These are phyloP conservation scores for Russula dissimulans DNA, from an alignment of 768 basidiomycete genomes.

Conservation along the genomic window DNA sequence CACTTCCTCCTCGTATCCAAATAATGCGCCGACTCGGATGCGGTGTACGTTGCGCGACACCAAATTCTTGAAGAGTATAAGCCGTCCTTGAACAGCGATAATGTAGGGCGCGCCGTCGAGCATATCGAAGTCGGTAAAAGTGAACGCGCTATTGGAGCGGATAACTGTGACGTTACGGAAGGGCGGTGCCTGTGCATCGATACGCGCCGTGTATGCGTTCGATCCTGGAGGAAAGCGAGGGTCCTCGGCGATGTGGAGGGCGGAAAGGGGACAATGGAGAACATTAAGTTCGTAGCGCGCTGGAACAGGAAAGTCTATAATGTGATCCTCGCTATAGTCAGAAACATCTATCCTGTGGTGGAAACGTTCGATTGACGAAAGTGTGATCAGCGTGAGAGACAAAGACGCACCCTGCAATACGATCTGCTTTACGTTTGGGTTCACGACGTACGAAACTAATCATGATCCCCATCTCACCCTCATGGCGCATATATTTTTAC, in stretches of 20 bases:
- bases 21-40: conserved; percentile 11
- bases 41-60: conserved; percentile 1
- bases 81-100: conserved; percentile 5
- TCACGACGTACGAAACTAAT: conserved; percentile 16
- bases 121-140: conserved; percentile 11
- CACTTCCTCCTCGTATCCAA: conserved; percentile 14
- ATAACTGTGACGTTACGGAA: conserved; percentile 8
- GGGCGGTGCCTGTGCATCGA: conserved; percentile 1
- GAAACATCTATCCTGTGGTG: conserved; percentile 14
- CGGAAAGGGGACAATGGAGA: conserved; percentile 14
- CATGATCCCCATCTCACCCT: conserved; percentile 13
- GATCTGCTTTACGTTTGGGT: conserved; percentile 6
- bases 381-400: background rate
- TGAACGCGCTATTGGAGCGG: conserved; percentile 13
- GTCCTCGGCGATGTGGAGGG: conserved; percentile 14
- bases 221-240: conserved; percentile 17
- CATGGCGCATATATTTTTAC: conserved; percentile 15
- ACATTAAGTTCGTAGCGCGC: conserved; percentile 16
- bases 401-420: conserved; percentile 6
- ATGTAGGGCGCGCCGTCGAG: conserved; percentile 9
- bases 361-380: background rate
- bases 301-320: conserved; percentile 15
- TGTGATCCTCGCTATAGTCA: conserved; percentile 12
- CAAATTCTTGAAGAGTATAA: conserved; percentile 15
- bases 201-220: conserved; percentile 6